Base-by-base conservation (phyloP, 768 basidiomycete species). In the Russula emetica region DNA sequence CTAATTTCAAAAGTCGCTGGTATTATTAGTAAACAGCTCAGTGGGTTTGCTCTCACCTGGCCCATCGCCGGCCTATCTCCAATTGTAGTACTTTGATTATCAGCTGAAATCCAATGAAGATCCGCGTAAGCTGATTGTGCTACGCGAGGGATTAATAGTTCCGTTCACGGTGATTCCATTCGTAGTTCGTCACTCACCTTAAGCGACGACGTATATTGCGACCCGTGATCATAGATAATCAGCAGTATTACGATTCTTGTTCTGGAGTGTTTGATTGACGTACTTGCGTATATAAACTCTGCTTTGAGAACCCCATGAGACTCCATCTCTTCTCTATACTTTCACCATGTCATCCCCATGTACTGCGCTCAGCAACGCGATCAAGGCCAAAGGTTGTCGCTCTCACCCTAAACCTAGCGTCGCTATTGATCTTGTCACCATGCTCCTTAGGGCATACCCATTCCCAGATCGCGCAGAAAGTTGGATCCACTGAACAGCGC, bases 341-440 rank as follows among this genome's bases (percentile, higher is more conserved):
- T 16, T 30, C 40, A 67, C 28, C 55, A 85, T 82, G 80, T 74
- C 81, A 54, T 60, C 76, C 18, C 11, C 80, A 79, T 89, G 88
- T 74, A 68, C 78, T 68, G 86, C 85, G 53, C 76, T 90, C 69
- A 76, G 76, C 67, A 75, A 74, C 32, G 86, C 85, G 14, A 78
- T 82, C 76, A 57, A 69, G 1, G 75, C 70, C 69, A 76, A 78
- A 66, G 82, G 87, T 87, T 61, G 20, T 18, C 36, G 20, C n/a
- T 20, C 54, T 22, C 55, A 32, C 18, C 38, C 28, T 28, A 51
- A 22, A 3, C 26, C 4, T 26, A 1, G 14, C 11, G 26, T 42
- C 9, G n/a, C 47, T 20, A n/a, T 47, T 62, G 34, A 64, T 16
- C 45, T 56, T 28, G 38, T 55, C 26, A 3, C 22, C 10, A 10